Percentiles rank a stretch among this genome's conserved stretches.
phyloP scores from a whole-genome alignment of 1,284 basidiomycete species.

The Ceratorhiza oryzae-sativae region DNA sequence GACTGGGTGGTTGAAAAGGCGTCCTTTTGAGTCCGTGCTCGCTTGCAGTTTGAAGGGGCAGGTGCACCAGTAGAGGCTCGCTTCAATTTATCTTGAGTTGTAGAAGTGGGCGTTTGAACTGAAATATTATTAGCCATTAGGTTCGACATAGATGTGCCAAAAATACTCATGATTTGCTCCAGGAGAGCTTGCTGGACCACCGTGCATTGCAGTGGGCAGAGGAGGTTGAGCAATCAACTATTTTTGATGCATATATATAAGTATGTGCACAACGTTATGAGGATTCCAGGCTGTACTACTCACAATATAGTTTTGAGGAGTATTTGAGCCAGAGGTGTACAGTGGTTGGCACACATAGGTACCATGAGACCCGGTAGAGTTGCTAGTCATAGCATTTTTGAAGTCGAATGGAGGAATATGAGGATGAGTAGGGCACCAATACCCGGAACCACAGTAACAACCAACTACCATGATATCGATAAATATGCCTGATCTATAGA shows the following conservation, averaged over 20 bases:
- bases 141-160: too few species aligned
- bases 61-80: background rate
- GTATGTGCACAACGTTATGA: too few species aligned
- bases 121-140: too few species aligned
- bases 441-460: constrained; percentile 4
- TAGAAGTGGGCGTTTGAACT: background rate
- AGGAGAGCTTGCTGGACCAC: too few species aligned
- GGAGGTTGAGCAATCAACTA: too few species aligned
- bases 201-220: too few species aligned
- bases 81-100: background rate
- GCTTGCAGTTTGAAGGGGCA: background rate
- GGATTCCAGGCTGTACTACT: too few species aligned
- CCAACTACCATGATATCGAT: background rate
- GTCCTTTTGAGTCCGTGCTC: background rate
- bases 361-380: background rate
- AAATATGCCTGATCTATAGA: too few species aligned
- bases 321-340: background rate
- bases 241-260: too few species aligned
- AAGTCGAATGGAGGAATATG: background rate
- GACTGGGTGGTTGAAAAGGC: background rate
- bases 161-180: too few species aligned
- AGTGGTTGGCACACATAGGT: background rate
- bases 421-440: background rate
- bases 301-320: too few species aligned
- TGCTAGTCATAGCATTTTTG: background rate